Base-by-base conservation (phyloP, 805 yeast genomes). In the Lachancea kluyveri region DNA sequence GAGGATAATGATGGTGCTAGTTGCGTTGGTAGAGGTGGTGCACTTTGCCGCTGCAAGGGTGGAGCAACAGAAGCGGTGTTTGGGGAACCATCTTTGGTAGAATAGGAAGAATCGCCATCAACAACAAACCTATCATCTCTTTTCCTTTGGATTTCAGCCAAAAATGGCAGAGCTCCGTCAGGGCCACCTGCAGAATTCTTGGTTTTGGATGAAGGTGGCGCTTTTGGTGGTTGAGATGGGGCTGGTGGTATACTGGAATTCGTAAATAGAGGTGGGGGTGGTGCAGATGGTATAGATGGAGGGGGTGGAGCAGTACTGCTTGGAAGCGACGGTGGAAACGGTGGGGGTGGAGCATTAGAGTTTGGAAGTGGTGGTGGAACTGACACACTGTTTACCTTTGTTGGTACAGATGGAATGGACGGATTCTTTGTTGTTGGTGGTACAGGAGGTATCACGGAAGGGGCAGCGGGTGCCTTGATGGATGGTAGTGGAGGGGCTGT, bases 141-240 rank as follows among this genome's bases (percentile, higher is more conserved):
- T 48, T 69, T 72, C 23, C 68, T 65, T 39, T 74, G 72, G 29
- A 76, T 75, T 37, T 74, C 72, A 1, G 75, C 75, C 29, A 75
- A 60, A 43, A 76, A 75, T 5, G 83, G 81, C 15, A 74, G 49
- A 0, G 62, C 68, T 1, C 73, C 74, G 18, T 56, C 59, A 5
- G 53, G 45, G 8, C 48, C 43, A 21, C 21, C 24, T 14, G 48
- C 28, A 11, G 36, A 42, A n/a, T 31, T 28, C n/a, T 30, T 16
- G 1, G 46, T 50, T 3, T 45, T 33, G 4, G 43, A 33, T 2
- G 48, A 34, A 10, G 50, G 37, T 7, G 53, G 34, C 4, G 59
- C 41, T n/a, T 54, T 37, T 4, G 62, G 42, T 8, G 44, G 36
- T n/a, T 37, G 31, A 21, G 40, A 26, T 7, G 30, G 34, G 24